These are phyloP conservation scores for Plicaturopsis crispa DNA, from an alignment of 768 basidiomycete genomes.

Conservation along the genomic window DNA sequence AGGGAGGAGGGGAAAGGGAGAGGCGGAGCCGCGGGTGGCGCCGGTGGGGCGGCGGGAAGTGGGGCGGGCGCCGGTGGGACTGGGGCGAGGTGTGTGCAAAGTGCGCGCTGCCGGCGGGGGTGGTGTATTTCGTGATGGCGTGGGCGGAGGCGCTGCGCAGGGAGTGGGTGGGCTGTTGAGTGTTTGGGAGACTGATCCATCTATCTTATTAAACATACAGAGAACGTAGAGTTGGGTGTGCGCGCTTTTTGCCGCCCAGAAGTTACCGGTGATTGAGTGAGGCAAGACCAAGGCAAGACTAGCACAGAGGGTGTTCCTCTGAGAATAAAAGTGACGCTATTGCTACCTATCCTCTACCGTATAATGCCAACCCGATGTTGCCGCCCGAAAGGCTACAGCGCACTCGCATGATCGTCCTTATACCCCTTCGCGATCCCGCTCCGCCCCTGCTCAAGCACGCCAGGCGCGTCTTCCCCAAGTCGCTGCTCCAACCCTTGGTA, in stretches of 20 bases:
- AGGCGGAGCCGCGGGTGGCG: constrained; percentile 22
- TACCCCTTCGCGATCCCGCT: constrained; percentile 89
- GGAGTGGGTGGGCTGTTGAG: constrained; percentile 18
- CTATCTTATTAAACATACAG: too few species aligned
- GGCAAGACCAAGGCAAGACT: too few species aligned
- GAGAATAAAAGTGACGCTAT: too few species aligned
- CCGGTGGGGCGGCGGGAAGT: constrained; percentile 36
- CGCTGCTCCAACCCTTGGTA: constrained; percentile 80
- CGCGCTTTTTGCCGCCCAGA: too few species aligned
- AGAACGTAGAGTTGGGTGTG: too few species aligned
- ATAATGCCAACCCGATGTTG: too few species aligned
- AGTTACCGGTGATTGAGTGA: too few species aligned
- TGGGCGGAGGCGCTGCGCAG: constrained; percentile 46
- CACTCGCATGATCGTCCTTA: constrained; percentile 46
- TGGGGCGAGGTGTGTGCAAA: constrained; percentile 65
- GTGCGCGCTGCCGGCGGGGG: constrained; percentile 67
- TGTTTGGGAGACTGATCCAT: too few species aligned
- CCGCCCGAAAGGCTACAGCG: too few species aligned
- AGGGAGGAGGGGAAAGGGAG: constrained; percentile 13
- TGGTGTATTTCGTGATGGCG: constrained; percentile 75
- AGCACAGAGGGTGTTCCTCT: too few species aligned
- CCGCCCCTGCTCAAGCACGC: constrained; percentile 80
- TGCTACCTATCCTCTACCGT: too few species aligned
- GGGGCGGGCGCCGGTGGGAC: constrained; percentile 69
- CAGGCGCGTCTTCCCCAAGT: constrained; percentile 71